Base-by-base conservation (phyloP, 1,284 basidiomycete genomes). In the Chiua sp. region DNA sequence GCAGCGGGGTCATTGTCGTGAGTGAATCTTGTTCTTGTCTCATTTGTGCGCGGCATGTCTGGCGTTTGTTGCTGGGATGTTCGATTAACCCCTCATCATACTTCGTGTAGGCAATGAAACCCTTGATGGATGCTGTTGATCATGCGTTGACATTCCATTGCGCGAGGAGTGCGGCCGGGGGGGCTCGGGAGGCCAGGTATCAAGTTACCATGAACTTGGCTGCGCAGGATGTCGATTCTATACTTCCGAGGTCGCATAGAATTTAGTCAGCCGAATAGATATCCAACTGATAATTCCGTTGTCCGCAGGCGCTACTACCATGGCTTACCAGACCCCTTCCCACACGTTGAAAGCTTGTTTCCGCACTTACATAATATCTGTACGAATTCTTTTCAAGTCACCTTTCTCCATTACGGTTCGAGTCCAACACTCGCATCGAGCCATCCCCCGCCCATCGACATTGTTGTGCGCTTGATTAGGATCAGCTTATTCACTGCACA, bases 81-180 rank as follows among this genome's bases (percentile, higher is more conserved):
- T 22, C 42, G 47, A 48, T 56, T 65, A 23, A 65, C 32, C 20
- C 22, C 53, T 39, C 26, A 26, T 26, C 3, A 26, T 5, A 32
- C 4, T 35, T 22, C 47, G 42, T 26, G 7, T 63, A 94, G 91
- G 93, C 90, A 0, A 86, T 96, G 83, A 87, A 88, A 72, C 93
- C 93, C 6, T 81, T 93, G 20, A 72, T 93, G 50, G 84, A 87
- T 60, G 92, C 93, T 13, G 92, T 93, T 20, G 84, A 91, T 37
- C 88, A 88, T 64, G 94, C 94, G 12, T 75, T 94, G 52, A 77
- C 79, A 53, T 88, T 87, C 69, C 83, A 89, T 73, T 82, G 68
- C 44, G 53, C 64, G 8, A 73, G 59, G 64, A 65, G 42, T 69
- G 70, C 52, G 64, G 68, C 44, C 8, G 3, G 56, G 62, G 8